Evolutionary conservation across 768 basidiomycete species (phyloP), one percentile per base, ranked within the genome.

Genomic region (Trametes villosa): DNA sequence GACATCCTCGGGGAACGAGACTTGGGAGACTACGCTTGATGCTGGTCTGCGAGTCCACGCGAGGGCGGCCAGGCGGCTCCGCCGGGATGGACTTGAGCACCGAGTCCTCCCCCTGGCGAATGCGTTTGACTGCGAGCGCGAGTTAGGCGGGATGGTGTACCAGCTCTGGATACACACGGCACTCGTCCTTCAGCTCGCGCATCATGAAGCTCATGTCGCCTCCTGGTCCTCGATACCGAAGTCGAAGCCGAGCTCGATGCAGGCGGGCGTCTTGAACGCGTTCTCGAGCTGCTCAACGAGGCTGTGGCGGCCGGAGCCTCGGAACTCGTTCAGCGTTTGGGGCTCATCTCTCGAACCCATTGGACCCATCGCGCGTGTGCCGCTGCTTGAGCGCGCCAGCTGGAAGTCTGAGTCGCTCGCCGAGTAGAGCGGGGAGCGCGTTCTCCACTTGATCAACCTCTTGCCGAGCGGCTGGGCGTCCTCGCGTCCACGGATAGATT

Each of bases 301-400:
- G 72, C 91, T 92, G 13, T 72, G 77, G 11, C 89, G 76, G 67
- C 90, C 86, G 1, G 85, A 86, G 1, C 68, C 89, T 30, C 88
- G 87, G 7, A 84, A 86, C 65, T 89, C 86, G 53, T 88, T 86
- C 49, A 93, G 78, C 66, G 77, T 85, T 71, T 81, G 75, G 53
- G 92, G 72, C 71, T 92, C 92, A 36, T 87, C 89, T 0, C 91
- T 94, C 68, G 92, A 94, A 67, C 93, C 91, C 61, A 93, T 93
- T 1, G 86, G 88, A 66, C 82, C 87, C 75, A 86, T 91, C 0
- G 91, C 92, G 63, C n/a, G n/a, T n/a, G n/a, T n/a, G n/a, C n/a
- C n/a, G n/a, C n/a, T n/a, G n/a, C n/a, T n/a, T n/a, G n/a, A n/a
- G n/a, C n/a, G n/a, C n/a, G n/a, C n/a, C n/a, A n/a, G n/a, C n/a